Evolutionary conservation across 2,329 filamentous ascomycete genomes (phyloP), one percentile per base, ranked within the genome.

Genomic region (Alternaria incomplexa): DNA sequence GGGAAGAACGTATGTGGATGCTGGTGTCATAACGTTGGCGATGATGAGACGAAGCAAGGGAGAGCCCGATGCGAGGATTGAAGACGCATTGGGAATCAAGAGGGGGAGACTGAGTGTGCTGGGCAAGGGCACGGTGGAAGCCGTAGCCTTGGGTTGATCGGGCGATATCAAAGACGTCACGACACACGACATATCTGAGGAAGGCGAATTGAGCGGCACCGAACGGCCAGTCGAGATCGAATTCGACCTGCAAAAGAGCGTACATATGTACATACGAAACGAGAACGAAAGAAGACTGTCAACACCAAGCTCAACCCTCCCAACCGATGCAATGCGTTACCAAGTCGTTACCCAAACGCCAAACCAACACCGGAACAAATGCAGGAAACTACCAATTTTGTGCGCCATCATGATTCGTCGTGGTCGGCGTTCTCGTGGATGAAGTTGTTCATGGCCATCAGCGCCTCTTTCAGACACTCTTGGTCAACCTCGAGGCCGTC

Each of bases 1-100:
- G 44, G 83, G 83, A 3, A 73, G 82, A 67, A 77, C 78, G 64
- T 84, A 84, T 62, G 60, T 84, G 55, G 83, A 85, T 70, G 81
- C 81, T 5, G 77, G 75, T 20, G 74, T 79, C 20, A 73, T 85
- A 40, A 70, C 80, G 43, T 64, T 79, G 59, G 77, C 76, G n/a
- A 62, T 79, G 63, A 78, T 77, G 74, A 69, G 75, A 56, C 65
- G 56, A 40, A 60, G 62, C 56, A 68, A 63, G 36, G 77, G 78
- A 15, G 77, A 79, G 62, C 67, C 70, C 11, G 69, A 73, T 44
- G 62, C 48, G 46, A 71, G 70, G 26, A 79, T 79, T 45, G 77
- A 79, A 63, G 63, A 73, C 26, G 66, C 66, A n/a, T 47, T 79
- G 50, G 71, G 74, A 4, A 73, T 79, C 53, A 73, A 73, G 72